phyloP scores from a whole-genome alignment of 2,329 filamentous ascomycete genomes.

The Colletotrichum gloeosporioides region DNA sequence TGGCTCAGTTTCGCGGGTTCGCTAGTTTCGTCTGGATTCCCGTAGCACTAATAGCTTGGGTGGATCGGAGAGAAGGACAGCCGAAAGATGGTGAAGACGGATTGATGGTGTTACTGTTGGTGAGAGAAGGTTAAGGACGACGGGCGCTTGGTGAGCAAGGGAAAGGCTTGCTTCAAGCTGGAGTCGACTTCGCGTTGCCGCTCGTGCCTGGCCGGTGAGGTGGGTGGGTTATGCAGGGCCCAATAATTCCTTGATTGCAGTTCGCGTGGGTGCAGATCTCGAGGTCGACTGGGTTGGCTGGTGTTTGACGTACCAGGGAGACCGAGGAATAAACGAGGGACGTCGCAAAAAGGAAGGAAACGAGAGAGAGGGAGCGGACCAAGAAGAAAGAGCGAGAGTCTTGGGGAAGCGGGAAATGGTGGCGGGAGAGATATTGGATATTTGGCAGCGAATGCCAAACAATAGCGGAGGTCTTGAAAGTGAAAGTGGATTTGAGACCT shows the following conservation, averaged over 20 bases:
- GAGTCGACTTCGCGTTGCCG: not conserved
- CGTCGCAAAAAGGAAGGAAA: not conserved
- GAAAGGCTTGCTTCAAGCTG: not conserved
- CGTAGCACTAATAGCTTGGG: not conserved
- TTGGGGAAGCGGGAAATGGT: not conserved
- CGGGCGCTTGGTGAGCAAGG: slow-evolving; percentile 8
- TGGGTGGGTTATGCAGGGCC: not conserved
- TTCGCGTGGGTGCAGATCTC: slow-evolving; percentile 2
- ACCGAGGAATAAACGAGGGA: not conserved
- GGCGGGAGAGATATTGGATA: slow-evolving; percentile 20
- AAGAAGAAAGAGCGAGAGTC: not conserved
- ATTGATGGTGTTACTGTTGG: not conserved
- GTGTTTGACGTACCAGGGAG: slow-evolving; percentile 6
- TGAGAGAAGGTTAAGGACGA: not conserved
- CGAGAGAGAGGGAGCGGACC: not conserved
- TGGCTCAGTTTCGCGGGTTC: slow-evolving; percentile 10
- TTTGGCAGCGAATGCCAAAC: slow-evolving; percentile 20
- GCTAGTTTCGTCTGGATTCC: not conserved
- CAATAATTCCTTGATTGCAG: slow-evolving; percentile 1
- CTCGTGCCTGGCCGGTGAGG: not conserved
- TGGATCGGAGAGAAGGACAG: slow-evolving; percentile 3
- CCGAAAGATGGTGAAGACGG: not conserved
- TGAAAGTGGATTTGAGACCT: slow-evolving; percentile 2
- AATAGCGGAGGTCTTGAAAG: slow-evolving; percentile 11
- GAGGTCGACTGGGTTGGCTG: not conserved